A percentile compares a stretch with the other conserved stretches of the same genome.
Evolutionary conservation across 2,329 filamentous ascomycete genomes (phyloP).

Genomic region (Trichoderma guizhouense): DNA sequence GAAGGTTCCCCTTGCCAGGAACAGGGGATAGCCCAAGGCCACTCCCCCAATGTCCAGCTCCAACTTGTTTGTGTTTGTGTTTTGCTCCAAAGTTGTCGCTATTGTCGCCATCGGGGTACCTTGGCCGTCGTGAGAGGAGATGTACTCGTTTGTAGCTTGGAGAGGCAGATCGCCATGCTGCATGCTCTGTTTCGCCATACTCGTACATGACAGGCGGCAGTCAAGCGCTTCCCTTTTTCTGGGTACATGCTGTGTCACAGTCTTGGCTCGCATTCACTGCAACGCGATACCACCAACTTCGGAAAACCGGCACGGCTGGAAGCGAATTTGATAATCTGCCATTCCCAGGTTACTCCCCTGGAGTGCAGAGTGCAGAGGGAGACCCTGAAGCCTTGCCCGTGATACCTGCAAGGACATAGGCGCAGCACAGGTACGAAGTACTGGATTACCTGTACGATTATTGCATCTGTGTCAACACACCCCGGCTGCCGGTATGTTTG

Average conservation of each 20-base stretch:
- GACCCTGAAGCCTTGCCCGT: not conserved
- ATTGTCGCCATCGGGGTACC: not conserved
- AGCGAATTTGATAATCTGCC: not conserved
- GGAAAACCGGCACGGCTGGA: conserved; percentile 13
- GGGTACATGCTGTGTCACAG: not conserved
- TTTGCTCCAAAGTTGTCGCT: not conserved
- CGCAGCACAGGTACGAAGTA: not conserved
- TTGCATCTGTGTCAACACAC: not conserved
- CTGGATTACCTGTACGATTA: not conserved
- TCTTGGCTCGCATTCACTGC: conserved; percentile 12
- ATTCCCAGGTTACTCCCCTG: not conserved
- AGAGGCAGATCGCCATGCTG: not conserved
- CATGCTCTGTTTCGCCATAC: not conserved
- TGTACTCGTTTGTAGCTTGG: not conserved
- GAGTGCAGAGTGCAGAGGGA: not conserved
- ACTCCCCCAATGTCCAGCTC: not conserved
- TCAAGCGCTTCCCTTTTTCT: not conserved
- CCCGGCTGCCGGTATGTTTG: not conserved
- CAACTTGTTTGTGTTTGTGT: not conserved
- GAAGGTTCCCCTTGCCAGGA: not conserved
- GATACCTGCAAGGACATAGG: not conserved
- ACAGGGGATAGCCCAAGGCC: not conserved
- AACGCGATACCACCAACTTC: not conserved
- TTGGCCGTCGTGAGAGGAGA: not conserved
- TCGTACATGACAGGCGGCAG: not conserved